Evolutionary conservation across 805 yeast species (phyloP), one percentile per base, ranked within the genome.

Genomic region (Metschnikowia vanudenii): DNA sequence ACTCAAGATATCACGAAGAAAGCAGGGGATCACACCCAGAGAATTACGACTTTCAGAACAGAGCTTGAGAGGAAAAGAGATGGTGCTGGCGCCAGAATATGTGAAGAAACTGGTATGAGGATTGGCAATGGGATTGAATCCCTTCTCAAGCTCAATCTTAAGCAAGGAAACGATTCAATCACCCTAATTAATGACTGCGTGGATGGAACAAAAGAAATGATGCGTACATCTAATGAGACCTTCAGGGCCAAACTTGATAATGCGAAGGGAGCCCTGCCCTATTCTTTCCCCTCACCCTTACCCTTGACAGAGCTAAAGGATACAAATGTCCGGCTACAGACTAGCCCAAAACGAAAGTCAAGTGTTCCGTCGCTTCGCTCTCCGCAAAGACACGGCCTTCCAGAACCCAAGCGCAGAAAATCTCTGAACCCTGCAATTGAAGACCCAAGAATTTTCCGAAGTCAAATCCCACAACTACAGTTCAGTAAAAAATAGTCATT

Each of bases 401-500:
- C 46, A 4, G 45, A 31, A 2, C 26, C 37, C 18, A 52, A 53
- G 22, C 46, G 55, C 24, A 39, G 47, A 20, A 45, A 41, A 35
- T 41, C 47, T 6, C 39, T 33, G 47, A 40, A 49, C 18, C 54
- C 55, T 2, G 16, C 22, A n/a, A 43, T 38, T 18, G 24, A 34
- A 7, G 43, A 45, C 28, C 41, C n/a, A 17, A 44, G 34, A 7
- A 35, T 33, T 32, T 37, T 39, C 18, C 37, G 45, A 17, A 52
- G 56, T 36, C 46, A 42, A 34, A 52, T 52, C 17, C 56, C 56
- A 4, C 55, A 50, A 22, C 37, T 52, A 12, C 39, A 36, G 20
- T 50, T 37, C n/a, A 16, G 37, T 4, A 39, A 19, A 22, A 46
- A 44, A 2, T 38, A 43, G 22, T 13, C n/a, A 31, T 14, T 3